Percentiles rank a stretch among this genome's conserved stretches.
Conservation (phyloP, 495 filamentous ascomycete genomes). For the Daldinia loculata region DNA sequence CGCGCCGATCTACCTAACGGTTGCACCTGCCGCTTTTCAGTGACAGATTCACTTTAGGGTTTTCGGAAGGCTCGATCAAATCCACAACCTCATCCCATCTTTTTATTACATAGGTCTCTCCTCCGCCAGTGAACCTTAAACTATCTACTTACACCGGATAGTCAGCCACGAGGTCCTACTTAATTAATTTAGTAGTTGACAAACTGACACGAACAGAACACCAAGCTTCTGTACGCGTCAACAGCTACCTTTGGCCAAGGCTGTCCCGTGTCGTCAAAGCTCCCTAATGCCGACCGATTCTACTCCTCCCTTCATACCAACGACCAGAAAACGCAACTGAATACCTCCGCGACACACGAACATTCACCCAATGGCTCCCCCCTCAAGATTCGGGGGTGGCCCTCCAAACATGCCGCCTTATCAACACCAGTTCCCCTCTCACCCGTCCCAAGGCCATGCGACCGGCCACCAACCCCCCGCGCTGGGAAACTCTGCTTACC, state of each 20-base stretch:
- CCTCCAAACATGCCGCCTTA: constrained; percentile 52
- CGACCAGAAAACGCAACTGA: constrained; percentile 24
- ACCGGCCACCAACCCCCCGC: constrained; percentile 52
- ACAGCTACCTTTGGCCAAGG: constrained; percentile 3
- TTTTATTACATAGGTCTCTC: not conserved
- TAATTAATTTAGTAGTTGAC: not conserved
- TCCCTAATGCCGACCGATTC: constrained; percentile 24
- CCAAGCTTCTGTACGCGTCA: constrained; percentile 1
- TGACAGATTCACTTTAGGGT: constrained; percentile 6
- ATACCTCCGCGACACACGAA: not conserved
- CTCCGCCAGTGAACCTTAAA: not conserved
- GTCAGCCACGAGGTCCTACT: not conserved
- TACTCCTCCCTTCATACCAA: constrained; percentile 16
- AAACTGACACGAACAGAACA: not conserved
- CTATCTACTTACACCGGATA: not conserved
- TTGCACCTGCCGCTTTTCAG: constrained; percentile 25
- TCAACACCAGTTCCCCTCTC: constrained; percentile 57
- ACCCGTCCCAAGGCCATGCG: constrained; percentile 51
- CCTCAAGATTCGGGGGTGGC: constrained; percentile 45
- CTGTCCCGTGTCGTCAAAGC: constrained; percentile 8
- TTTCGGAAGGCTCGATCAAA: constrained; percentile 1
- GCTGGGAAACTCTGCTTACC: constrained; percentile 50
- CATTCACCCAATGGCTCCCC: constrained; percentile 39
- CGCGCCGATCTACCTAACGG: constrained; percentile 19
- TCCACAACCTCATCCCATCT: not conserved